Evolutionary conservation across 129 eudicot species (phyloP), one percentile per base, ranked within the genome.

Genomic region (Artemisia annua): DNA sequence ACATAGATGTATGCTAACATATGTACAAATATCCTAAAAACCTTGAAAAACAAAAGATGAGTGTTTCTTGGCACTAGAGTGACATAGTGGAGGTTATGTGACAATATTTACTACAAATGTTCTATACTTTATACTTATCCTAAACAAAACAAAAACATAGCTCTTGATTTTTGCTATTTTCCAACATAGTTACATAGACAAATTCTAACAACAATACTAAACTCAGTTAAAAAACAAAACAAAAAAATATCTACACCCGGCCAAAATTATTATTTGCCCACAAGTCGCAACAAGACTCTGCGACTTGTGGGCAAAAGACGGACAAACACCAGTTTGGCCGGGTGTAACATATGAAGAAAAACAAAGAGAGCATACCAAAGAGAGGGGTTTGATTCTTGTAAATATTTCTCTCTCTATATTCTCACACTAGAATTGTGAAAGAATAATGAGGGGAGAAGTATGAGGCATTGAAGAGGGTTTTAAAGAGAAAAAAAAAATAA

Each of bases 171-270:
- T 20, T 62, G 50, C 77, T 52, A 60, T 66, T 83, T 79, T 73
- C 80, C 76, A 79, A 79, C 71, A 79, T n/a, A n/a, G n/a, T n/a
- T n/a, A n/a, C n/a, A n/a, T 66, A 69, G 78, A 28, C 63, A 70
- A 78, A n/a, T 6, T 52, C 12, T 53, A 60, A 69, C 64, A 12
- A 50, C 44, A 50, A 28, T 24, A 46, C 32, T 28, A 28, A 28
- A 28, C 32, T 28, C 32, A 28, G 32, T 0, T 28, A 26, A 28
- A 28, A 28, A 28, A 28, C 32, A 28, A 28, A 28, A 28, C 4
- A 30, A 28, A 24, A 15, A 14, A 12, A 13, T 28, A 24, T 61
- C 1, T n/a, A 56, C 20, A 8, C 10, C 46, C 46, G 46, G 46
- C 10, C 46, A 39, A 7, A 6, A 39, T 7, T 0, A 7, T 0